A percentile compares a stretch with the other conserved stretches of the same genome.
These are phyloP conservation scores for Leccinellum luteum DNA, from an alignment of 768 basidiomycete genomes.

Conservation along the genomic window DNA sequence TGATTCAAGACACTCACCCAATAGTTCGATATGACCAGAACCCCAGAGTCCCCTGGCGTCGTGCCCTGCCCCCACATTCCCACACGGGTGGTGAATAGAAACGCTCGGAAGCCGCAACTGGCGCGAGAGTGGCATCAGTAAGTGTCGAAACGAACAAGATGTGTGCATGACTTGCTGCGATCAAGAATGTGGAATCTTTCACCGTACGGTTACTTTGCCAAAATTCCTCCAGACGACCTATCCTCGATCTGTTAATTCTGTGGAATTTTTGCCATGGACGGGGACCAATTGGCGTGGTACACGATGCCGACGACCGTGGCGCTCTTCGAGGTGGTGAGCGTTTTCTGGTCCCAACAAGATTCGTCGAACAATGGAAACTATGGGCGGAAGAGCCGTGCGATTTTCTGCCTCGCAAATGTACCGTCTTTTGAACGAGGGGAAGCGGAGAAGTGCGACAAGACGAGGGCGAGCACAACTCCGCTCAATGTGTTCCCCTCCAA, in stretches of 20 bases:
- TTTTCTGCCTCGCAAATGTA: not conserved
- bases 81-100: slow-evolving; percentile 12
- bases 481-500: slow-evolving; percentile 6
- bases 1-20: slow-evolving; percentile 33
- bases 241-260: slow-evolving; percentile 1
- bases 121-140: slow-evolving; percentile 16
- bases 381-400: slow-evolving; percentile 13
- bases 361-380: not conserved
- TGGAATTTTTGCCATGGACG: slow-evolving; percentile 3
- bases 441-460: not conserved
- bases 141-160: slow-evolving; percentile 21
- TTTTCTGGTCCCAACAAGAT: not conserved
- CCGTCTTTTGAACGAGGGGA: not conserved
- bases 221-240: slow-evolving; percentile 4
- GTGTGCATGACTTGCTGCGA: slow-evolving; percentile 20
- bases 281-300: not conserved
- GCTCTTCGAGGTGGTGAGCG: slow-evolving; percentile 10
- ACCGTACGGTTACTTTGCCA: slow-evolving; percentile 20
- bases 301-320: not conserved
- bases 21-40: slow-evolving; percentile 13
- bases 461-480: slow-evolving; percentile 18
- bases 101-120: slow-evolving; percentile 13
- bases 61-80: slow-evolving; percentile 2
- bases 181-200: slow-evolving; percentile 24
- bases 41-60: not conserved